Conservation (phyloP, 257 asterid species). For the Paraleonurus japonicus region DNA sequence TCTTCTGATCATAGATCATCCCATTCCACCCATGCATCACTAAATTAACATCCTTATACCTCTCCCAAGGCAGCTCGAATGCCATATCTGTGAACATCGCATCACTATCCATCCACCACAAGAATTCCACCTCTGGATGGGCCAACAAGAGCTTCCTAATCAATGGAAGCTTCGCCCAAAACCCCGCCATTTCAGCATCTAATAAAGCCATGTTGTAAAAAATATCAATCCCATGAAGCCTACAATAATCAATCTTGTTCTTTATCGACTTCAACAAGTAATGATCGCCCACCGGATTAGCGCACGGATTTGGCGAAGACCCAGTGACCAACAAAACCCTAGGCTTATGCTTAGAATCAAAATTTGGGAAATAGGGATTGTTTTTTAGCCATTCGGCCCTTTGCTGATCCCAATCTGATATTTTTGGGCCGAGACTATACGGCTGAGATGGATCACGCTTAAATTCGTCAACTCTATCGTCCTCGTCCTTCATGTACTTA, state of each 20-base stretch:
- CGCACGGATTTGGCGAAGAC: conserved; percentile 52
- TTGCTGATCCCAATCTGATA: conserved; percentile 53
- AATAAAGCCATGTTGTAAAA: conserved; percentile 50
- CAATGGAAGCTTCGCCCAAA: conserved; percentile 54
- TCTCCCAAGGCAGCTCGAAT: conserved; percentile 55
- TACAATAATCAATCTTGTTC: conserved; percentile 53
- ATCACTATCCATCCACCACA: conserved; percentile 71
- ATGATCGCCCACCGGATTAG: conserved; percentile 57
- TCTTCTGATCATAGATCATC: conserved; percentile 44
- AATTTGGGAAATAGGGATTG: conserved; percentile 42
- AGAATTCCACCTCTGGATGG: conserved; percentile 55
- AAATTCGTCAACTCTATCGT: conserved; percentile 30
- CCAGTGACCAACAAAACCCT: conserved; percentile 52
- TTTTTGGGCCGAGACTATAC: conserved; percentile 47
- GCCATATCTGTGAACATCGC: conserved; percentile 59
- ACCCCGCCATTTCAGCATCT: conserved; percentile 59
- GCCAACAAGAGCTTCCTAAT: conserved; percentile 43
- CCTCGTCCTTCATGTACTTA: conserved; percentile 42
- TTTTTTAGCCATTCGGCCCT: conserved; percentile 39
- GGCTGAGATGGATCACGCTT: conserved; percentile 38
- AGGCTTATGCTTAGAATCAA: conserved; percentile 37
- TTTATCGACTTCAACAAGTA: conserved; percentile 49
- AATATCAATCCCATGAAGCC: conserved; percentile 50
- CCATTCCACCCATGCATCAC: conserved; percentile 56
- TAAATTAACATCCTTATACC: conserved; percentile 45